Evolutionary conservation across 305 asterid species (phyloP).

Genomic region (Rubia tinctorum): DNA sequence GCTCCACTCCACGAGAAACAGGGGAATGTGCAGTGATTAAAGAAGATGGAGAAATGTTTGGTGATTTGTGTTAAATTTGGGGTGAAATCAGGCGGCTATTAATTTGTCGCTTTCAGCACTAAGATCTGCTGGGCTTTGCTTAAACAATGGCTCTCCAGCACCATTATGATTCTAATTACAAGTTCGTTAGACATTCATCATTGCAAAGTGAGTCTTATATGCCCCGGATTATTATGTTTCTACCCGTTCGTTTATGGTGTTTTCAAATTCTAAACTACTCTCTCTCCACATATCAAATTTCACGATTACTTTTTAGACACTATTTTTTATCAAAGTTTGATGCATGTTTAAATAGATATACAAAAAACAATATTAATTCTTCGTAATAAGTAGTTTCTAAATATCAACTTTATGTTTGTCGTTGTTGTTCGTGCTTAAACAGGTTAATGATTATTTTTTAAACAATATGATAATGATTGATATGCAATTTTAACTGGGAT

Average conservation of each 20-base stretch:
- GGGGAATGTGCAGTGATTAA: conserved; percentile 1
- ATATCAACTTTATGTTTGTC: no score
- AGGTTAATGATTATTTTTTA: no score
- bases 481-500: no score
- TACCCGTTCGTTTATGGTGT: neutral
- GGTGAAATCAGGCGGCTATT: conserved; percentile 35
- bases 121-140: conserved; percentile 47
- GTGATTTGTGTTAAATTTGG: conserved; percentile 22
- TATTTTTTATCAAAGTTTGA: no score
- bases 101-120: conserved; percentile 9
- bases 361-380: no score
- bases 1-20: neutral
- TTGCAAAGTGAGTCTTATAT: conserved; percentile 14
- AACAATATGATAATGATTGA: no score
- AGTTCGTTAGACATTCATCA: conserved; percentile 11
- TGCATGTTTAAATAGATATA: no score
- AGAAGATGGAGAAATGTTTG: conserved; percentile 6
- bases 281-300: no score
- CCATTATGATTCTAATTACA: conserved; percentile 16
- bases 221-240: conserved; percentile 14
- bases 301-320: no score
- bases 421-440: no score
- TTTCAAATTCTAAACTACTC: no score
- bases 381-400: no score
- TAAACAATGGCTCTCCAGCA: conserved; percentile 50